Evolutionary conservation across 495 filamentous ascomycete species (phyloP), one percentile per base, ranked within the genome.

Genomic region (Parathielavia appendiculata): DNA sequence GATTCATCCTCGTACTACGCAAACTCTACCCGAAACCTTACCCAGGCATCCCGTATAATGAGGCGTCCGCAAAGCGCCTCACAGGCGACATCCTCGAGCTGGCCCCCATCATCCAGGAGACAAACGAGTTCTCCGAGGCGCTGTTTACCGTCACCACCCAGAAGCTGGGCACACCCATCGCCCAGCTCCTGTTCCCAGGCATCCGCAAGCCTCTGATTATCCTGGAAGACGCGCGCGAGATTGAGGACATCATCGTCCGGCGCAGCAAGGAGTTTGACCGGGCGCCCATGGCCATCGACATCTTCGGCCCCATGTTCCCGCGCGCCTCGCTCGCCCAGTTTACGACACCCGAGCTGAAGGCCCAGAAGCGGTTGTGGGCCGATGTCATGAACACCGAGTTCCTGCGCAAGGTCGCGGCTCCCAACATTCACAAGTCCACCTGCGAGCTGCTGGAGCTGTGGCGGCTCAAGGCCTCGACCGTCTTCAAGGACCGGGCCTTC

Each of bases 11-110:
- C n/a, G n/a, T n/a, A n/a, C n/a, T n/a, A n/a, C n/a, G n/a, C n/a
- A n/a, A n/a, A n/a, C n/a, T n/a, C n/a, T n/a, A n/a, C n/a, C n/a
- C n/a, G n/a, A n/a, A n/a, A n/a, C n/a, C n/a, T n/a, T n/a, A n/a
- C n/a, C 67, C 72, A 0, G 73, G 71, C 2, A 75, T 75, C 50
- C 73, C 72, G 0, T 72, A 73, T 57, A 71, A 72, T 40, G 30
- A 56, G 23, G 58, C 57, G 10, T 62, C 73, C 6, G 63, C 69
- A 12, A 51, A 57, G 1, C 61, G 62, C 16, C 52, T 73, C 12
- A 43, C 59, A 0, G 72, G 72, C 40, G 74, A 76, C 57, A 30
- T 72, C 16, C 67, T 66, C 19, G 50, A 47, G 40, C 9, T 73
- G 14, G 46, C 60, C 17, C 34, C 55, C 38, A 6, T 56, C 12